These are phyloP conservation scores for Tetratostichococcus sp. DNA, from an alignment of 139 green algal species.

Conservation along the genomic window DNA sequence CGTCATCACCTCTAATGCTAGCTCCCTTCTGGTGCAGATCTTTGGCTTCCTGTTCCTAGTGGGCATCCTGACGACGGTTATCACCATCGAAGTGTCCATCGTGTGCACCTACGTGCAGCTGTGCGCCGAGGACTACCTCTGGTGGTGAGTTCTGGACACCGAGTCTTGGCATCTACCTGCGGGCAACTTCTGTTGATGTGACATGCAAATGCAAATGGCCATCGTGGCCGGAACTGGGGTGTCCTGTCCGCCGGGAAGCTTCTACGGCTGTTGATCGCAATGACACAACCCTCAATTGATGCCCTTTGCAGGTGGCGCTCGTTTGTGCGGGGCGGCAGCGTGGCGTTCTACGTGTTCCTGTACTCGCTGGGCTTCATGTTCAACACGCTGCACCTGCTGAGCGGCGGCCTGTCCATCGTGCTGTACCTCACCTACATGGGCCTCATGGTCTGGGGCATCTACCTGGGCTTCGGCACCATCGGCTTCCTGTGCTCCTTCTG, in stretches of 20 bases:
- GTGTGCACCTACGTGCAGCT: constrained; percentile 87
- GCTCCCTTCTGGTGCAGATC: no score
- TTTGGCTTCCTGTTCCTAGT: constrained; percentile 84
- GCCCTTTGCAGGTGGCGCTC: constrained; percentile 62
- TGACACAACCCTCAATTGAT: background rate
- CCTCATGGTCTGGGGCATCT: constrained; percentile 72
- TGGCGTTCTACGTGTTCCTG: constrained; percentile 48
- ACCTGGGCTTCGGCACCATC: constrained; percentile 76
- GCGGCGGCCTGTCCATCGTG: constrained; percentile 68
- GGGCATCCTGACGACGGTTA: constrained; percentile 74
- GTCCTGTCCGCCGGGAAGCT: no score
- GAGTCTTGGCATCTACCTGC: background rate
- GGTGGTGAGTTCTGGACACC: constrained; percentile 64
- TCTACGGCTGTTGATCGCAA: no score
- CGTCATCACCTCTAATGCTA: no score
- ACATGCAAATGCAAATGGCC: no score
- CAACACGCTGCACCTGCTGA: constrained; percentile 59
- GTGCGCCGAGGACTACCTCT: constrained; percentile 88
- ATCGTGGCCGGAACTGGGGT: no score
- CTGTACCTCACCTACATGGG: constrained; percentile 86
- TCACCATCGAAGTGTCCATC: constrained; percentile 79
- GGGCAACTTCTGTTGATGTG: no score
- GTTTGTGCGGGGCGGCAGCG: constrained; percentile 76
- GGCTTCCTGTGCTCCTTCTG: constrained; percentile 66
- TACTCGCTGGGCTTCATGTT: constrained; percentile 68